Conservation (phyloP, 139 green algal species). For the Spirogloea muscicola region DNA sequence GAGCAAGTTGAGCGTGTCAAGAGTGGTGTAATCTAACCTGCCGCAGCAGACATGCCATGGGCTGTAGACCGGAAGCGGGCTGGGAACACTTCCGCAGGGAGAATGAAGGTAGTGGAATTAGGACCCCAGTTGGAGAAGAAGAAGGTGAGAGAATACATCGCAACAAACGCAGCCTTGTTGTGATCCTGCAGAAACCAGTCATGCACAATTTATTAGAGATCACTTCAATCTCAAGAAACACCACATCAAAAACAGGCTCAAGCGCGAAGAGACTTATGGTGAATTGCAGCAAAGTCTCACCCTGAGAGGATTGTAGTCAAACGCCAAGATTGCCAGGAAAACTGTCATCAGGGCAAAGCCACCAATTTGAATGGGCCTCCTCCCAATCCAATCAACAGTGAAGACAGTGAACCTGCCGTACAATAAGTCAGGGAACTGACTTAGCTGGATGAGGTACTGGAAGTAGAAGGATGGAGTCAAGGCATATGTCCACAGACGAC, state of each 20-base stretch:
- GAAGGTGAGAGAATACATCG: constrained; percentile 49
- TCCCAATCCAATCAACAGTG: constrained; percentile 50
- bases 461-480: no score
- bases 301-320: neutral
- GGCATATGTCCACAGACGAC: no score
- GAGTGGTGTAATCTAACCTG: no score
- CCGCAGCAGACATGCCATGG: constrained; percentile 53
- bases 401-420: constrained; percentile 39
- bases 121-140: constrained; percentile 62
- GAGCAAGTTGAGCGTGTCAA: no score
- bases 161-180: constrained; percentile 16
- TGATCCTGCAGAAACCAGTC: constrained; percentile 1
- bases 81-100: constrained; percentile 52
- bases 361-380: constrained; percentile 47
- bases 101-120: constrained; percentile 60
- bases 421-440: no score
- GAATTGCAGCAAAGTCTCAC: no score
- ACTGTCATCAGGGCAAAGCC: constrained; percentile 60
- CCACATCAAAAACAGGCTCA: no score
- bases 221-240: no score
- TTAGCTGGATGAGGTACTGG: no score
- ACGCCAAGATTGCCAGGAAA: constrained; percentile 44
- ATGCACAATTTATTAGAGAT: no score
- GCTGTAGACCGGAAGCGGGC: constrained; percentile 48
- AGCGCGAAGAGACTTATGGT: no score